Base-by-base conservation (phyloP, 176 grass and related monocot species). In the Rhynchospora breviuscula region DNA sequence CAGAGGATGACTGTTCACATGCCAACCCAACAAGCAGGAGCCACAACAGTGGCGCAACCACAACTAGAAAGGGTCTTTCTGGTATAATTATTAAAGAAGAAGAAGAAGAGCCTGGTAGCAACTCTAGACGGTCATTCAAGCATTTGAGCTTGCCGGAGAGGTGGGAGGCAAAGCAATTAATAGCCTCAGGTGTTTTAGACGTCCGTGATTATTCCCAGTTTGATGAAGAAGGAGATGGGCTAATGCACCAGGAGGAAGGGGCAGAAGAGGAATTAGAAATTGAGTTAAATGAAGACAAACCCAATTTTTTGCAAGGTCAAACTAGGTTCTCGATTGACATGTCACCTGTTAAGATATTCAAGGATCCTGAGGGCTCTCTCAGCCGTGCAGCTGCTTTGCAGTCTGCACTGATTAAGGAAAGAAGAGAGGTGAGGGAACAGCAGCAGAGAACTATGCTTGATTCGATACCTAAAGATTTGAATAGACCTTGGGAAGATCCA, bases 391-490 rank as follows among this genome's bases (percentile, higher is more conserved):
- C 92, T 35, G 92, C 90, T 13, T 89, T 98, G 40, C 95, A 98
- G 79, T 87, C 92, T n/a, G 92, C 92, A 43, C 92, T 98, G 43
- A 93, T 93, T 66, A 98, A 98, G 87, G 95, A 98, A 86, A 87
- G 95, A 70, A 88, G 95, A 78, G 95, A 98, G 75, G 91, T 98
- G 63, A 85, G 92, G 21, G 90, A 94, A 78, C 95, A 98, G 73
- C 92, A 98, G 70, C 95, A 98, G 86, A 91, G 95, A 86, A 92
- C 90, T 73, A 98, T 98, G 92, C 74, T 98, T n/a, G 95, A 98
- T 44, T 94, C 95, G 0, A 98, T 98, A 52, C 95, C 92, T 8
- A 98, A 98, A 88, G 95, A 98, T 93, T 84, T 98, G 53, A 98
- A 98, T 83, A 85, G 95, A n/a, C 89, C 95, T 15, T 98, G 95